Evolutionary conservation across 2,329 filamentous ascomycete genomes (phyloP).

Genomic region (Elsinoe australis): DNA sequence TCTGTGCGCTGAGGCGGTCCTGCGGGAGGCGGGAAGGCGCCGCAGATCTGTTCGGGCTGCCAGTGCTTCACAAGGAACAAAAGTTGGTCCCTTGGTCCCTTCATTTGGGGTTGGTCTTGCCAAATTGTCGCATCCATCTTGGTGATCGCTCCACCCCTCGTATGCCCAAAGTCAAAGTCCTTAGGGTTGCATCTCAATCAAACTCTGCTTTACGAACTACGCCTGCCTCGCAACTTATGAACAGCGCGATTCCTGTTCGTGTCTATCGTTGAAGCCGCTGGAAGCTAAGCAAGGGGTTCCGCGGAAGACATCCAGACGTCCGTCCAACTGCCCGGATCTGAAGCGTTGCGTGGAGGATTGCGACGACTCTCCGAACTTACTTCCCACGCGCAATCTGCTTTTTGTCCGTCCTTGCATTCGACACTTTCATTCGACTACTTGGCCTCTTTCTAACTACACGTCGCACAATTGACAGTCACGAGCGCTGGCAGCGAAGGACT

Average conservation of each 20-base stretch:
- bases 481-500: constrained; percentile 15
- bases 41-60: background rate
- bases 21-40: too few species aligned
- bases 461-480: constrained; percentile 9
- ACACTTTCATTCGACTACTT: background rate
- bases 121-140: constrained; percentile 3
- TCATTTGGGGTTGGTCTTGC: too few species aligned
- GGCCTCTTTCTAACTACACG: background rate
- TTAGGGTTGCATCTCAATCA: background rate
- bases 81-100: too few species aligned
- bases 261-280: constrained; percentile 11
- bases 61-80: constrained; percentile 12
- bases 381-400: background rate
- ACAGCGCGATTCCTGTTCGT: background rate
- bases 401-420: constrained; percentile 7
- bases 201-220: too few species aligned
- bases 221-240: too few species aligned
- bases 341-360: constrained; percentile 13
- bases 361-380: constrained; percentile 11
- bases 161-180: background rate
- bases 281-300: constrained; percentile 1
- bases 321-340: background rate
- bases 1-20: too few species aligned
- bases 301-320: constrained; percentile 1
- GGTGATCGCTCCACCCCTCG: background rate